These are phyloP conservation scores for Sphagnum tenellum DNA, from an alignment of 225 moss, liverwort and hornwort genomes.

Conservation along the genomic window DNA sequence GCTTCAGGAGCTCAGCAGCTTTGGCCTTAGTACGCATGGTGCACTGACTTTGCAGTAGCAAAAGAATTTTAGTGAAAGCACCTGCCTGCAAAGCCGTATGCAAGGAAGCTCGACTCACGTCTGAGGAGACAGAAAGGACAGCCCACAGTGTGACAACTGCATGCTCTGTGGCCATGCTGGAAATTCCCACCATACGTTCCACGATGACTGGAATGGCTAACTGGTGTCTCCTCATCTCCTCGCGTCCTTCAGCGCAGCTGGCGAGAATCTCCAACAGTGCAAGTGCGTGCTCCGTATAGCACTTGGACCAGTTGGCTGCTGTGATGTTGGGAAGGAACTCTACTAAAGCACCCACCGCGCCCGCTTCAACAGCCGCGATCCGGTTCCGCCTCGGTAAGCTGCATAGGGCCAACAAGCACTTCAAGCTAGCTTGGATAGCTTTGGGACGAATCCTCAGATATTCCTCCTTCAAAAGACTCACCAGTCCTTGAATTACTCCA, in stretches of 20 bases:
- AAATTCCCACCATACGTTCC: constrained; percentile 40
- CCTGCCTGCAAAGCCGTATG: constrained; percentile 56
- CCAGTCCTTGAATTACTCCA: constrained; percentile 36
- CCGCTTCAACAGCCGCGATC: constrained; percentile 39
- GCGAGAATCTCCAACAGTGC: constrained; percentile 61
- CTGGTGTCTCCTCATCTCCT: constrained; percentile 54
- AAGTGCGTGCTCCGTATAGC: constrained; percentile 32
- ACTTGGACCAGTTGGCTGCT: constrained; percentile 4
- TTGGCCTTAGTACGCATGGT: constrained; percentile 49
- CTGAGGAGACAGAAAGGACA: constrained; percentile 41
- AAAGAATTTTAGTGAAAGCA: constrained; percentile 52
- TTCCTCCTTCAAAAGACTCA: constrained; percentile 34
- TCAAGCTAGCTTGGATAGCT: constrained; percentile 43
- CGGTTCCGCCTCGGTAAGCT: constrained; percentile 33
- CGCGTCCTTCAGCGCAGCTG: constrained; percentile 73
- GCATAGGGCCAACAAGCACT: constrained; percentile 47
- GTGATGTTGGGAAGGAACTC: constrained; percentile 44
- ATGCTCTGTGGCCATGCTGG: constrained; percentile 41
- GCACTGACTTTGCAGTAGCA: constrained; percentile 59
- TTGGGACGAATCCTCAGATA: constrained; percentile 7
- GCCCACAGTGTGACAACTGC: constrained; percentile 51
- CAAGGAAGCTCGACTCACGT: constrained; percentile 30
- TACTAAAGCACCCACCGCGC: constrained; percentile 44
- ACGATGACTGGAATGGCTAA: constrained; percentile 61
- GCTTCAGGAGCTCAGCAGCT: constrained; percentile 49